These are phyloP conservation scores for Laburnicola sp. DNA, from an alignment of 2,329 filamentous ascomycete species.

Conservation along the genomic window DNA sequence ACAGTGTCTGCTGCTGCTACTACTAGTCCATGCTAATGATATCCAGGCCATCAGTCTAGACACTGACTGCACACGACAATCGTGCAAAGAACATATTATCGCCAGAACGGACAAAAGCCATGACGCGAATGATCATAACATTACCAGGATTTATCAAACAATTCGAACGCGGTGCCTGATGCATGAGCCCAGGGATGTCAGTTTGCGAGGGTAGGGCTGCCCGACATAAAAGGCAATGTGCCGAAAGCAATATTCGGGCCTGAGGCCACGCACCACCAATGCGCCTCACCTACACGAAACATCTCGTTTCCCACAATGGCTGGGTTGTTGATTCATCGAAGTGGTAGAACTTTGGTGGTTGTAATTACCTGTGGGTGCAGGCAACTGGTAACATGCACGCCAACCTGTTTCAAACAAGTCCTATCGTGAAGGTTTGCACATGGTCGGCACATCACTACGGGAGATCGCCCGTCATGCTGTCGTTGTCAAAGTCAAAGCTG, in stretches of 20 bases:
- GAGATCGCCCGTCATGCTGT: not conserved
- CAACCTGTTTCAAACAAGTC: no score
- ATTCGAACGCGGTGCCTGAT: not conserved
- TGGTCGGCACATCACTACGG: not conserved
- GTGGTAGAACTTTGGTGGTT: no score
- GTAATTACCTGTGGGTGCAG: no score
- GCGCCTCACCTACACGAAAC: slow-evolving; percentile 3
- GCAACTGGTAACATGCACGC: no score
- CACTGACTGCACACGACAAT: no score
- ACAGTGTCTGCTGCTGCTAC: not conserved
- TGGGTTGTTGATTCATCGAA: no score
- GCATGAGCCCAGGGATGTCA: not conserved
- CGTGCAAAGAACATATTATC: no score
- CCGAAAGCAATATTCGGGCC: not conserved
- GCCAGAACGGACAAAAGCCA: not conserved
- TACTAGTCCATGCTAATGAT: no score
- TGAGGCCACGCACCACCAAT: not conserved
- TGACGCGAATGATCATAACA: not conserved
- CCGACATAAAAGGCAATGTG: not conserved
- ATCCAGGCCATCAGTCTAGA: no score
- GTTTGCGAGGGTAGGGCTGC: not conserved
- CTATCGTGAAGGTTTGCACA: no score
- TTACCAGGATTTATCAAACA: not conserved
- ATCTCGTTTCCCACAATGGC: not conserved
- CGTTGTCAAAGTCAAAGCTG: no score